Evolutionary conservation across 2,329 filamentous ascomycete species (phyloP), one percentile per base, ranked within the genome.

Genomic region (Plenodomus tracheiphilus): DNA sequence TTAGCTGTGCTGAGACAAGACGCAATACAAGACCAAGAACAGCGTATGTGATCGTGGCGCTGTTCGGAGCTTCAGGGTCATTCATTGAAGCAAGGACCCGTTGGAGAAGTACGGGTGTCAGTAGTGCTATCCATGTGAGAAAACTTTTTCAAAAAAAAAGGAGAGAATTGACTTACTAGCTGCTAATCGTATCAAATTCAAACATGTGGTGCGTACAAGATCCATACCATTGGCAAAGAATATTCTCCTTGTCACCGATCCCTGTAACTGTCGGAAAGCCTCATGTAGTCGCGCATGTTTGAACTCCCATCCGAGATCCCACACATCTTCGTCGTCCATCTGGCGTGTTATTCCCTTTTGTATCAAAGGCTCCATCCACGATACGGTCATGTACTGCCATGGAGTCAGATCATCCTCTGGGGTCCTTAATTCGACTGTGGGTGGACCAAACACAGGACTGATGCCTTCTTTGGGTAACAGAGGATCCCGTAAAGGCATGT

Each of bases 341-440:
- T 91, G 86, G 35, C 84, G 78, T 22, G 77, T 75, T 36, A 78
- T 81, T 1, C 87, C 89, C 19, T 85, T 71, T 1, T 77, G 74
- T 11, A 95, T 90, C 6, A 96, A 73, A 0, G 91, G 87, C 0
- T 78, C 77, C 74, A 96, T 86, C 91, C 91, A 96, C 0, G 84
- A 88, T 21, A 96, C 87, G 5, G 84, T 86, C 82, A 93, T 88
- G 73, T 90, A 96, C 58, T 92, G 88, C 81, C 89, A 91, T 1
- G 92, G 76, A 0, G 81, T 88, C 19, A 96, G 69, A 54, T 88
- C 85, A 59, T 96, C 91, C 68, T 96, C 91, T 0, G 91, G 86
- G 40, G 81, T 85, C 22, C 90, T 86, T n/a, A 88, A 74, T 2
- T 78, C 70, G 2, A 74, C 77, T 0, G 80, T 85, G 1, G 88